Percentiles rank a stretch among this genome's conserved stretches.
Evolutionary conservation across 2,329 filamentous ascomycete genomes (phyloP).

Genomic region (Rugonectria rugulosa): DNA sequence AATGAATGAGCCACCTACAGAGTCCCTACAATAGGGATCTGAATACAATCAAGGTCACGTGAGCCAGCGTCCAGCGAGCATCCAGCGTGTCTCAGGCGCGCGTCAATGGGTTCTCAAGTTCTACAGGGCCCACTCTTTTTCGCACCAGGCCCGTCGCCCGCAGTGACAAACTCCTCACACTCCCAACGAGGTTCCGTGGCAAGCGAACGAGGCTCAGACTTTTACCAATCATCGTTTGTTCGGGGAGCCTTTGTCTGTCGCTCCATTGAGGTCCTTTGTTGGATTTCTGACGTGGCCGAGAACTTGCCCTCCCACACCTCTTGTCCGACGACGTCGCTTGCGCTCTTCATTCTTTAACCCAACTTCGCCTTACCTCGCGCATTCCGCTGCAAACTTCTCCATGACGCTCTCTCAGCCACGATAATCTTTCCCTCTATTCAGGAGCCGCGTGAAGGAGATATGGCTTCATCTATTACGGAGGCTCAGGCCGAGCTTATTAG

Average conservation of each 20-base stretch:
- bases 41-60: no score
- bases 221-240: constrained; percentile 22
- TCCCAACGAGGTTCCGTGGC: constrained; percentile 26
- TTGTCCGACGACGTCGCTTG: constrained; percentile 18
- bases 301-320: constrained; percentile 9
- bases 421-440: constrained; percentile 31
- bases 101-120: constrained; percentile 17
- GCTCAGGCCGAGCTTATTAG: constrained; percentile 67
- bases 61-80: constrained; percentile 10
- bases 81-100: constrained; percentile 24
- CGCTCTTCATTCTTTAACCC: constrained; percentile 21
- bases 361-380: constrained; percentile 13
- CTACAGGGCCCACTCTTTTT: constrained; percentile 34
- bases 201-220: constrained; percentile 30
- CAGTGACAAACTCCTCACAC: constrained; percentile 38
- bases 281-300: constrained; percentile 20
- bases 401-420: constrained; percentile 33
- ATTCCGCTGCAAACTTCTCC: constrained; percentile 24
- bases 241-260: constrained; percentile 7
- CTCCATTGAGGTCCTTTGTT: constrained; percentile 9
- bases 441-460: constrained; percentile 35
- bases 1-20: no score
- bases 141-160: constrained; percentile 21
- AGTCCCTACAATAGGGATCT: no score
- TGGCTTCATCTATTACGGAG: constrained; percentile 52